Conservation (phyloP, 352 stramenopile species). For the Phytophthora cactorum region DNA sequence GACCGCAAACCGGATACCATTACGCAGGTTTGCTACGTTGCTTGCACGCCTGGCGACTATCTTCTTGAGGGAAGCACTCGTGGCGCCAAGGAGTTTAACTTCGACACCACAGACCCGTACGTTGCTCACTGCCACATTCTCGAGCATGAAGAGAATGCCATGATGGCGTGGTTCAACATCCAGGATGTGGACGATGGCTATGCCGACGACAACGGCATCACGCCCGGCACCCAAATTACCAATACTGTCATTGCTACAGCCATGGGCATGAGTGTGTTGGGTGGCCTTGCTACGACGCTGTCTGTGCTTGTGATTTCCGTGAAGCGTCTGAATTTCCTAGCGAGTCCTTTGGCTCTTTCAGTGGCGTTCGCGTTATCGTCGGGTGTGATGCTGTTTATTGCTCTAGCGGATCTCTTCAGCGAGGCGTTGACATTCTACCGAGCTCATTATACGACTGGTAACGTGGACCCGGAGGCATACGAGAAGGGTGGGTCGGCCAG, state of each 20-base stretch:
- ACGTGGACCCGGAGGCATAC: slow-evolving; percentile 64
- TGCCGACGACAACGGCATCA: slow-evolving; percentile 47
- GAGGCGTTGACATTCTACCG: slow-evolving; percentile 63
- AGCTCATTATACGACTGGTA: slow-evolving; percentile 52
- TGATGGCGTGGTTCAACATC: slow-evolving; percentile 83
- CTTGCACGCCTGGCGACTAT: slow-evolving; percentile 75
- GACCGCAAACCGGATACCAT: slow-evolving; percentile 40
- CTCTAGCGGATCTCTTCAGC: slow-evolving; percentile 57
- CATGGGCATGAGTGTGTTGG: slow-evolving; percentile 78
- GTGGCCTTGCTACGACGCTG: slow-evolving; percentile 62
- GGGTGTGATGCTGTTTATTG: slow-evolving; percentile 80
- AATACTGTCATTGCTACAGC: slow-evolving; percentile 54
- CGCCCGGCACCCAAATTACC: slow-evolving; percentile 44
- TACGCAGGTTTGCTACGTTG: slow-evolving; percentile 82
- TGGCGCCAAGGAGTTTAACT: slow-evolving; percentile 62
- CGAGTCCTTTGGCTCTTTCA: slow-evolving; percentile 48
- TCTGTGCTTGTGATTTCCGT: slow-evolving; percentile 69
- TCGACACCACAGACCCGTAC: slow-evolving; percentile 77
- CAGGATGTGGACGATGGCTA: slow-evolving; percentile 51
- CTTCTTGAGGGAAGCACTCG: slow-evolving; percentile 58
- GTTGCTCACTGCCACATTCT: slow-evolving; percentile 82
- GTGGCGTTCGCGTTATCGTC: slow-evolving; percentile 68
- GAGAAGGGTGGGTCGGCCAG: slow-evolving; percentile 59
- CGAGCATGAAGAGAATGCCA: slow-evolving; percentile 81
- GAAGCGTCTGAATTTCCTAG: slow-evolving; percentile 59